These are phyloP conservation scores for Microcos paniculata DNA, from an alignment of 345 rosid genomes.

Conservation along the genomic window DNA sequence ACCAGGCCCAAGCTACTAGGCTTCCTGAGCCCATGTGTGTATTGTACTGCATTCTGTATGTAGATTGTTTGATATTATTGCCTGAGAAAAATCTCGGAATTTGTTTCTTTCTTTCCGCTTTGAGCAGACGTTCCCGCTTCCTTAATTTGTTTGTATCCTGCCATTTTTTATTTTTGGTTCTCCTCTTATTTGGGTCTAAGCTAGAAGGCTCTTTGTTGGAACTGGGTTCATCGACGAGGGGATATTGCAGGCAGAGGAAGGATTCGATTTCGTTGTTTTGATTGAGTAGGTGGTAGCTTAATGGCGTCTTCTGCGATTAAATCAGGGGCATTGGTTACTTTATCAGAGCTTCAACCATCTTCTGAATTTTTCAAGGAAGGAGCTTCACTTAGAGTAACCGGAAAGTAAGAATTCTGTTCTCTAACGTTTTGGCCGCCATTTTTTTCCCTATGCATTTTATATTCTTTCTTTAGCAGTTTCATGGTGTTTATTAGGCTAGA, in stretches of 20 bases:
- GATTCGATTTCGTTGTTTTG: not conserved
- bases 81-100: not conserved
- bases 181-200: no score
- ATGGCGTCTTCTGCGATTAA: slow-evolving; percentile 43
- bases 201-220: no score
- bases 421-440: not conserved
- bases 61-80: not conserved
- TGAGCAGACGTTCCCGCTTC: not conserved
- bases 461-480: not conserved
- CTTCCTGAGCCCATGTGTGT: no score
- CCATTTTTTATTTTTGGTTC: not conserved
- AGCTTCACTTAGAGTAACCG: slow-evolving; percentile 64
- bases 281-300: not conserved
- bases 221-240: not conserved
- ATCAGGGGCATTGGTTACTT: slow-evolving; percentile 49
- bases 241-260: not conserved
- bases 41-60: no score
- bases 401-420: slow-evolving; percentile 43
- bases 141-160: not conserved
- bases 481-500: not conserved
- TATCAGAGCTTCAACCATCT: slow-evolving; percentile 54
- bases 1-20: no score
- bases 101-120: not conserved
- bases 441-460: not conserved
- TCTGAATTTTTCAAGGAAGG: slow-evolving; percentile 58